Evolutionary conservation across 176 grass and related monocot species (phyloP).

Genomic region (bread wheat (Triticum aestivum)): DNA sequence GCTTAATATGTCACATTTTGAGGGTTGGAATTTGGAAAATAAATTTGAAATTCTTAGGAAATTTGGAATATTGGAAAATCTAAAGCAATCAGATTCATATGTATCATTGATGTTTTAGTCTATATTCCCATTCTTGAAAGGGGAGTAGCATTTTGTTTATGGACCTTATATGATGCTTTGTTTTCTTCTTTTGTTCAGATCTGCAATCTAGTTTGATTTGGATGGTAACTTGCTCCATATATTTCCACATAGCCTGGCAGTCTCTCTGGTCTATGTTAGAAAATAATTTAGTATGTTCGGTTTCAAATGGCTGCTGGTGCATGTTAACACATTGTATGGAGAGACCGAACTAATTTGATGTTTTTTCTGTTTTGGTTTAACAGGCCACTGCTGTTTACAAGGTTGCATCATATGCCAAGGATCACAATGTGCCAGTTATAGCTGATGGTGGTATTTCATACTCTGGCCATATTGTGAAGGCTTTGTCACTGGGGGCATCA

Average conservation of each 20-base stretch:
- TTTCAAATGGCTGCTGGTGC: background rate
- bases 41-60: background rate
- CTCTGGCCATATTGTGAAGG: slow-evolving; percentile 97
- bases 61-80: background rate
- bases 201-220: background rate
- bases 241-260: background rate
- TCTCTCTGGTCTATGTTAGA: background rate
- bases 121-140: background rate
- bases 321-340: background rate
- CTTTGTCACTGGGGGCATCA: slow-evolving; percentile 73
- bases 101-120: background rate
- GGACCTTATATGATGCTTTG: background rate
- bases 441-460: slow-evolving; percentile 97
- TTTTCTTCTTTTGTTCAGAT: background rate
- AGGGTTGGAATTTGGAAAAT: background rate
- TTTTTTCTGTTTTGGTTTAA: slow-evolving; percentile 15
- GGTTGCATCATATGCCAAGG: slow-evolving; percentile 90
- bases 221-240: background rate
- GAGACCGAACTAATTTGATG: background rate
- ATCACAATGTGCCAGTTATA: slow-evolving; percentile 84
- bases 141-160: background rate
- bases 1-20: background rate
- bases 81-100: background rate
- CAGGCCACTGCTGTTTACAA: slow-evolving; percentile 96
- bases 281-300: background rate